Evolutionary conservation across 345 rosid species (phyloP), one percentile per base, ranked within the genome.

Genomic region (Lagerstroemia speciosa): DNA sequence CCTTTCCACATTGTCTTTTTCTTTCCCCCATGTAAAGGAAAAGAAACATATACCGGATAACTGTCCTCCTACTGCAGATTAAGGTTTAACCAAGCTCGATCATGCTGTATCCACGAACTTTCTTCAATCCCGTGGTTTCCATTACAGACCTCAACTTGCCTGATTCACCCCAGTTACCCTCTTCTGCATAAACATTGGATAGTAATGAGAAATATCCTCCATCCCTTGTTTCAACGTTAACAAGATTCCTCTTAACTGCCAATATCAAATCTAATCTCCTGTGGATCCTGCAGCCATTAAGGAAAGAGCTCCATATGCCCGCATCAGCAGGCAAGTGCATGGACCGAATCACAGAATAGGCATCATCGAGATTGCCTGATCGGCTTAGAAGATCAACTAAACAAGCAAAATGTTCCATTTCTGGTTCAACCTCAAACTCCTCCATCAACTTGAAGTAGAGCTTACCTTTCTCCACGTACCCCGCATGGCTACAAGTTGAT

Each of bases 311-410:
- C 96, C 92, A 93, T 58, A 86, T 81, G 66, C 86, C 76, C 45
- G 90, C 80, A 76, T 87, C 81, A 52, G 81, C 81, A 36, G 84
- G 75, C 68, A 78, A 86, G 57, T 93, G 89, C 91, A 87, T 82
- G 48, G 89, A 78, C 38, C 74, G 79, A 69, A 89, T 87, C 65
- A 77, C 79, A 70, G 72, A 74, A 62, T 82, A 87, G 4, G 96
- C 98, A 73, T 78, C 91, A 26, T 71, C 38, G n/a, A 91, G 79
- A 69, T 86, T 80, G 67, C 96, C 97, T 9, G 81, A 83, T 5
- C 96, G 98, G 74, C 97, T 87, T 66, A 89, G 84, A 66, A 91
- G 89, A 73, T 93, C 98, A 34, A 91, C 83, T 82, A 85, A 69
- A 72, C 97, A 93, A 31, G 94, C 88, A 43, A 74, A 85, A 72